Base-by-base conservation (phyloP, 2,329 filamentous ascomycete genomes). In the Hymenoscyphus fraxineus region DNA sequence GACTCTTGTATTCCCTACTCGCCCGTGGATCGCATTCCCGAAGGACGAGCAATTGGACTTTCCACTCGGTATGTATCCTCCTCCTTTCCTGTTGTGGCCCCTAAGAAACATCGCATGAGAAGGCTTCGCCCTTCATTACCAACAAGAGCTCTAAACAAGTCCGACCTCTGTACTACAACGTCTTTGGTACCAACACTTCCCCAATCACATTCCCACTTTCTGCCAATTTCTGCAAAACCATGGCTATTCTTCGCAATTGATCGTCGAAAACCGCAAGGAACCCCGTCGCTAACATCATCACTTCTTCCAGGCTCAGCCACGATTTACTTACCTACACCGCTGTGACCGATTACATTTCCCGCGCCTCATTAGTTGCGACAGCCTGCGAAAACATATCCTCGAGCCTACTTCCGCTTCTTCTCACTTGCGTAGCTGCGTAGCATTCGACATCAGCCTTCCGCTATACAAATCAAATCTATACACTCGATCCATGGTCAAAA, bases 401-500 rank as follows among this genome's bases (percentile, higher is more conserved):
- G 38, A 59, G 44, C 55, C 54, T 62, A 35, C 58, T 64, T 54
- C 32, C 55, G 44, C 32, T 22, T 60, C 56, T 63, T 51, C 59
- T 63, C 57, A 51, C 60, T 63, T 65, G 40, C 63, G 38, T 64
- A 57, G 39, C 66, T 65, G 40, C 63, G 38, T 64, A 57, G 39
- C 66, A 59, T 59, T 64, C 62, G 19, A 31, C 2, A 61, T 57
- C 56, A 32, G 31, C 55, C n/a, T 57, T n/a, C 32, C 55, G 55
- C 32, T 57, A 38, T 12, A 57, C 15, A 54, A 54, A 27, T 22
- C 22, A 13, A 22, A 13, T 6, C 47, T 9, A 54, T 67, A 56
- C 22, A 41, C 35, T 61, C 56, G 51, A 31, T 61, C 39, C 39
- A 69, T 68, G 71, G 70, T 59, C 70, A 73, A 68, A 67, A 76